Base-by-base conservation (phyloP, 768 basidiomycete genomes). In the Suillus fuscotomentosus region DNA sequence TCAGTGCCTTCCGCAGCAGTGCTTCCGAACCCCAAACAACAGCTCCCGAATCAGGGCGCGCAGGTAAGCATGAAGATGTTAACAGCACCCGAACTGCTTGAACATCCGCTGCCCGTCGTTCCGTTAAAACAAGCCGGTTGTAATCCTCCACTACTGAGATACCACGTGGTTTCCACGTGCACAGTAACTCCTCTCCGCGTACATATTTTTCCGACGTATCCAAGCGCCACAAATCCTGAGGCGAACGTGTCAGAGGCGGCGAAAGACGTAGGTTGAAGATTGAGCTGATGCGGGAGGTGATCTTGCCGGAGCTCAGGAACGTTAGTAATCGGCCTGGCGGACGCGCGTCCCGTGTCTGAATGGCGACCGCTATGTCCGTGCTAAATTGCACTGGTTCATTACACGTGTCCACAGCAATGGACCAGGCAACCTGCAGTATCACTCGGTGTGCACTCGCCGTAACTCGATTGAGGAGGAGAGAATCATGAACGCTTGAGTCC, bases 151-250 rank as follows among this genome's bases (percentile, higher is more conserved):
- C 90, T 11, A 95, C 88, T 1, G 90, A 89, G 34, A 98, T 84
- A 10, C 96, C 94, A 53, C 96, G 85, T 51, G 96, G 88, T 69
- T 88, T 91, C 96, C 97, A 99, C 22, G 82, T 75, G 7, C 84
- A 88, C 36, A 99, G 82, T 4, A 82, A 76, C 70, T 98, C 96
- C 74, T 99, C 96, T 9, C 97, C 97, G 53, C 89, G 85, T 0
- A 99, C 95, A 76, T 96, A 98, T 74, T 95, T 96, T 77, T 93
- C 91, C 36, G 92, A 88, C 1, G 97, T 98, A 78, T 99, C 95
- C 60, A 99, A 81, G 47, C 95, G 82, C 97, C 97, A 98, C 15
- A 99, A 81, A 67, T 98, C 95, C 73, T 88, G 88, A 2, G 94
- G 85, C 1, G 91, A 95, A 51, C 94, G 88, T 22, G 93, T 94